Evolutionary conservation across 305 asterid species (phyloP).

Genomic region (Fraxinus ornus): DNA sequence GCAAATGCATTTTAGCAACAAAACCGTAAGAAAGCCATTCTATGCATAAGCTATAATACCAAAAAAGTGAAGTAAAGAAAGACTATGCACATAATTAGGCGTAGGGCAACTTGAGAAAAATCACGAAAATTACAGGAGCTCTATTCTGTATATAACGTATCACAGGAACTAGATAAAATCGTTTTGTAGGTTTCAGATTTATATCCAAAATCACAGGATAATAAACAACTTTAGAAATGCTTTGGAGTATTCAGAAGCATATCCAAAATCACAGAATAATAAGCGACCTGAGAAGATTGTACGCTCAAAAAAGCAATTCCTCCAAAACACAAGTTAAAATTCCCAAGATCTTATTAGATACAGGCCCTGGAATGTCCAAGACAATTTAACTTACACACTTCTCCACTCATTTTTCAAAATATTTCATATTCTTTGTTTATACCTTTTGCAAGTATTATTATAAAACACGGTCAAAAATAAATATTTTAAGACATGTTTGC

Average conservation of each 20-base stretch:
- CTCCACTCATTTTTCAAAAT: not conserved
- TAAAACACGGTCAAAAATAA: not conserved
- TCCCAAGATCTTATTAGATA: not conserved
- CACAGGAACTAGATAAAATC: not conserved
- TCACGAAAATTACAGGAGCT: not conserved
- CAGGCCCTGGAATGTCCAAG: not conserved
- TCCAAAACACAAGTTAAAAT: not conserved
- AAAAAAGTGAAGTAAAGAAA: not conserved
- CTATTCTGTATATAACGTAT: not conserved
- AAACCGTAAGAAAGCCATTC: not conserved
- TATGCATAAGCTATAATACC: not conserved
- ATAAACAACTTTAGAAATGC: not conserved
- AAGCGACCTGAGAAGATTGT: not conserved
- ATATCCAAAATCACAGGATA: not conserved
- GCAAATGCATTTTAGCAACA: slow-evolving; percentile 12
- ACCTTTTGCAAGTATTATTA: not conserved
- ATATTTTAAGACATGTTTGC: not conserved
- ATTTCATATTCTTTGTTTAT: not conserved
- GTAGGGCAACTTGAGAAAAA: not conserved
- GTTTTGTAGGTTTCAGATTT: not conserved
- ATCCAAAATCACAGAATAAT: not conserved
- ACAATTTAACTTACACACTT: not conserved
- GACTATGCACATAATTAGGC: not conserved
- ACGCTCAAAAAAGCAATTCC: not conserved
- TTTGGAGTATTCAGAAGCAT: not conserved